Evolutionary conservation across 2,329 filamentous ascomycete species (phyloP), one percentile per base, ranked within the genome.

Genomic region (Acarospora socialis): DNA sequence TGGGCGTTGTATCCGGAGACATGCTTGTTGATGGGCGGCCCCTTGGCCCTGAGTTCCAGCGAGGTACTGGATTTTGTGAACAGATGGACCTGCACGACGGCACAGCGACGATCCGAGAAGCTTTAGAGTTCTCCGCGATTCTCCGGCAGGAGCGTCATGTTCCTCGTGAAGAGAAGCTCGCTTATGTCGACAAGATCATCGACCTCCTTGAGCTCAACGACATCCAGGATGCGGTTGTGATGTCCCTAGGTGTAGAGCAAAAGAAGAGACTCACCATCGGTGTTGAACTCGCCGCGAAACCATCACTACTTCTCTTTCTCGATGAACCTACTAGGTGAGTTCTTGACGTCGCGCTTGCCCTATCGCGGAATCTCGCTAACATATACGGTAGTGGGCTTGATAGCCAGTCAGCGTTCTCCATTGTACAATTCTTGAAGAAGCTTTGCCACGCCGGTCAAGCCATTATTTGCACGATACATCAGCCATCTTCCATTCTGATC

Each of bases 311-410:
- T 2, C 60, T 81, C 5, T 81, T 81, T 57, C 55, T 81, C 12
- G 77, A 81, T 43, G 77, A 82, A 46, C 77, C 77, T 1, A 81
- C 77, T 0, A 73, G 66, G n/a, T n/a, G n/a, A n/a, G n/a, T n/a
- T n/a, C n/a, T n/a, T n/a, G n/a, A n/a, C n/a, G n/a, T n/a, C n/a
- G n/a, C n/a, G n/a, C n/a, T n/a, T n/a, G n/a, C n/a, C n/a, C n/a
- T n/a, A n/a, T n/a, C n/a, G n/a, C n/a, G n/a, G n/a, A n/a, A n/a
- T n/a, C n/a, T n/a, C n/a, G n/a, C n/a, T n/a, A n/a, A n/a, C n/a
- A n/a, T n/a, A n/a, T n/a, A n/a, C n/a, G n/a, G n/a, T n/a, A n/a
- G n/a, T 38, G 77, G 77, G 36, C 62, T 82, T 3, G 77, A 82
- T 51, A 73, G 67, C 9, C 76, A 81, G 43, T 72, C 70, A 2